Base-by-base conservation (phyloP, 208 protist genomes). In the Crithidia sp. region DNA sequence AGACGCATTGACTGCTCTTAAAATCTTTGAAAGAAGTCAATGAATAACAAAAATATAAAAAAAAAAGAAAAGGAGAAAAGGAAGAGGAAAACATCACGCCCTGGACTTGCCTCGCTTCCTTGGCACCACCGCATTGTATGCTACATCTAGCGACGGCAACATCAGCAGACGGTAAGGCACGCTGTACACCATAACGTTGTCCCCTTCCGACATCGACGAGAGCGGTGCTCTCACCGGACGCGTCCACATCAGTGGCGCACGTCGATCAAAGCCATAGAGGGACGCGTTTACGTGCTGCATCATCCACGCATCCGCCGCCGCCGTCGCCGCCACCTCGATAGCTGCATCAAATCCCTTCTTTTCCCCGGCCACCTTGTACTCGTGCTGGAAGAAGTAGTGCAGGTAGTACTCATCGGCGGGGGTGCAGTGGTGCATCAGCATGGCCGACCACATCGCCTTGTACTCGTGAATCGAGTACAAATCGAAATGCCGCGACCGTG, bases 341-440 rank as follows among this genome's bases (percentile, higher is more conserved):
- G 4, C 4, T 12, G 16, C 13, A 7, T 7, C n/a, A 19, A 5
- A 39, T 12, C 6, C 28, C 10, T 39, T 9, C 5, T 9, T 7
- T 4, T 43, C 4, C 61, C 3, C 45, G 1, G 61, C 61, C 61
- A 55, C 61, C 45, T 7, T 28, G 28, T 65, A 37, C 62, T 65
- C 64, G 7, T 49, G 52, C 12, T 40, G 66, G 59, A 78, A 78
- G 52, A 28, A 78, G 52, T 71, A 53, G 36, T 73, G 74, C 58
- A 71, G 19, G n/a, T 16, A 58, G 40, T 68, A 68, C 41, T 28
- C 14, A 49, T 78, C 65, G 0, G 53, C 41, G 2, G 74, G 60
- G 3, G 19, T 14, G 28, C 14, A 28, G 50, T 61, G 74, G 60
- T 78, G 74, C 16, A 67, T 39, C 12, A 77, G 55, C 14, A 66